Evolutionary conservation across 352 stramenopile genomes (phyloP).

Genomic region (Globisporangium heterothallicum): DNA sequence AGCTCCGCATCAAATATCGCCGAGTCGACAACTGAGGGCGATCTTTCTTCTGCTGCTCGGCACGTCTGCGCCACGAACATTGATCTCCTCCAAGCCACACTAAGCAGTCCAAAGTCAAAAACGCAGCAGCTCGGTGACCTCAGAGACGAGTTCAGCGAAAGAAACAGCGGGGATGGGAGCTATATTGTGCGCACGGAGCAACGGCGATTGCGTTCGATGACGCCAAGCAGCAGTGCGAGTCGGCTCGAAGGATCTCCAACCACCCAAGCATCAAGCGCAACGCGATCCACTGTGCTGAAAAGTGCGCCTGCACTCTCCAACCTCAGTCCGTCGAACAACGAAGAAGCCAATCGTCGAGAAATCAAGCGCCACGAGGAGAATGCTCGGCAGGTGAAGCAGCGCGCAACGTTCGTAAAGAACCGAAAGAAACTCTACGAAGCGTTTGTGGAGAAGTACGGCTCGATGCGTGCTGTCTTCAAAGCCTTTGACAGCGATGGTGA

Average conservation of each 20-base stretch:
- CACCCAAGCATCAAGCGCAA: no score
- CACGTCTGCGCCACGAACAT: slow-evolving; percentile 44
- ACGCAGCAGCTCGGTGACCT: neutral
- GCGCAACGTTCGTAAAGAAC: slow-evolving; percentile 26
- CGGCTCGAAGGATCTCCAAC: slow-evolving; percentile 1
- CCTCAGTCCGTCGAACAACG: neutral
- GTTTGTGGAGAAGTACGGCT: slow-evolving; percentile 72
- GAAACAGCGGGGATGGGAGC: neutral
- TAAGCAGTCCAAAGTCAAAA: slow-evolving; percentile 2
- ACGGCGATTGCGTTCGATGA: slow-evolving; percentile 10
- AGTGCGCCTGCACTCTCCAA: neutral
- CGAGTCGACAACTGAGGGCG: neutral
- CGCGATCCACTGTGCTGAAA: no score
- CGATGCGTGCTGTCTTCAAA: slow-evolving; percentile 68
- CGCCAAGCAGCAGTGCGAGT: slow-evolving; percentile 13
- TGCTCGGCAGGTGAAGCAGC: slow-evolving; percentile 12
- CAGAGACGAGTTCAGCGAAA: neutral
- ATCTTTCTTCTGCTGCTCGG: slow-evolving; percentile 19
- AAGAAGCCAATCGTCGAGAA: neutral
- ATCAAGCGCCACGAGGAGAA: neutral
- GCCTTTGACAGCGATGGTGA: slow-evolving; percentile 64
- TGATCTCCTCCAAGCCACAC: slow-evolving; percentile 30
- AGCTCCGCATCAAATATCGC: neutral
- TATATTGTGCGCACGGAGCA: slow-evolving; percentile 9
- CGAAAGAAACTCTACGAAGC: slow-evolving; percentile 53